Evolutionary conservation across 2,329 filamentous ascomycete genomes (phyloP).

Genomic region (Colletotrichum falcatum): DNA sequence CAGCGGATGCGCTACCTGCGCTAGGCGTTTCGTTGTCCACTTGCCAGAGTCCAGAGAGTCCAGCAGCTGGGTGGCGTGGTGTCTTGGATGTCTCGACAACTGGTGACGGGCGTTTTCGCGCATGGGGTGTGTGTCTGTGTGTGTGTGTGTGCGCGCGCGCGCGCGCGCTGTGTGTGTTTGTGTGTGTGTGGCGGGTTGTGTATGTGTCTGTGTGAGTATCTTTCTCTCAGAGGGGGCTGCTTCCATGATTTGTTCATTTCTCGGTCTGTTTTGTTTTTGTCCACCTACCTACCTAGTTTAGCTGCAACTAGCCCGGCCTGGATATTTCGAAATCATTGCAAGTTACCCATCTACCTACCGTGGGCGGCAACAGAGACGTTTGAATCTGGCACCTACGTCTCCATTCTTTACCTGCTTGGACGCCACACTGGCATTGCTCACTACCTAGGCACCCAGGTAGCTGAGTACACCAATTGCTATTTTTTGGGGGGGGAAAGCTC

Average conservation of each 20-base stretch:
- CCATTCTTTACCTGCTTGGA: not conserved
- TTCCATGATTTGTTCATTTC: constrained; percentile 4
- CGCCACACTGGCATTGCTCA: constrained; percentile 35
- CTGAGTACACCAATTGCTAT: not conserved
- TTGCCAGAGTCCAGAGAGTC: constrained; percentile 6
- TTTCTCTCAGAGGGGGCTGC: not conserved
- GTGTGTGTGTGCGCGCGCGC: not conserved
- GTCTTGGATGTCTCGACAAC: constrained; percentile 11
- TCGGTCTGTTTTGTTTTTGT: constrained; percentile 10
- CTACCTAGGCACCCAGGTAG: not conserved
- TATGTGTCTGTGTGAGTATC: not conserved
- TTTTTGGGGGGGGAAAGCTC: not conserved
- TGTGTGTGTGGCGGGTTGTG: not conserved
- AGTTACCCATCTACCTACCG: not conserved
- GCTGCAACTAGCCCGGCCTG: not conserved
- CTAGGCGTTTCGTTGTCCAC: constrained; percentile 32
- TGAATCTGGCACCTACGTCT: not conserved
- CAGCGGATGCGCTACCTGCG: constrained; percentile 38
- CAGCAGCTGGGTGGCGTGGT: constrained; percentile 2
- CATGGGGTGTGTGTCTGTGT: not conserved
- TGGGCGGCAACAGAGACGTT: not conserved
- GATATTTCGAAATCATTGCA: not conserved
- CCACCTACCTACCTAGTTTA: too few species aligned
- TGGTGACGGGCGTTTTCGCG: constrained; percentile 21
- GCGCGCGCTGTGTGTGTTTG: not conserved